phyloP scores from a whole-genome alignment of 1,284 basidiomycete species.

The Cryptococcus amylolentus region DNA sequence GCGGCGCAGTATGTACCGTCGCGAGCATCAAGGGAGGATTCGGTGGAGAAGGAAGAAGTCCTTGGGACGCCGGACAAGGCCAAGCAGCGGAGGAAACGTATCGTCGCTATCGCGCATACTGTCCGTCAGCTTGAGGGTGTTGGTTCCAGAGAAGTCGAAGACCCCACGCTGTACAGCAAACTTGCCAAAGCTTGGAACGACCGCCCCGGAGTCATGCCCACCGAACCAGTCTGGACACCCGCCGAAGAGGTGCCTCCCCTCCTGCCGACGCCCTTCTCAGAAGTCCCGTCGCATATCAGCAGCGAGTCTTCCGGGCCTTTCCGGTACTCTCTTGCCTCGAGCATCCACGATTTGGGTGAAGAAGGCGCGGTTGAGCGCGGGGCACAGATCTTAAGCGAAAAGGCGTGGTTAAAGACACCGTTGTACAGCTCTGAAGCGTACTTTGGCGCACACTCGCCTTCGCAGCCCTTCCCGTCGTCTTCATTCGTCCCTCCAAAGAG shows the following conservation, averaged over 20 bases:
- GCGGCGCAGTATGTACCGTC: slow-evolving; percentile 30
- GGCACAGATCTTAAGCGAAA: slow-evolving; percentile 18
- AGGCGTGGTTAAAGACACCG: slow-evolving; percentile 24
- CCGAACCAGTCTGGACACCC: slow-evolving; percentile 12
- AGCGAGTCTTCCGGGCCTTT: slow-evolving; percentile 3
- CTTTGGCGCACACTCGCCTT: slow-evolving; percentile 9
- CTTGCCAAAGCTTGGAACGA: slow-evolving; percentile 32
- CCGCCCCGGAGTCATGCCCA: slow-evolving; percentile 13
- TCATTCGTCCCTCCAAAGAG: not conserved
- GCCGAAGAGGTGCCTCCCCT: not conserved
- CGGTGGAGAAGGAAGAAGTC: slow-evolving; percentile 3
- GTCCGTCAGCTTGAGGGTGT: slow-evolving; percentile 35
- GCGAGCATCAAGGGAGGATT: not conserved
- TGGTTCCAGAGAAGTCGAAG: slow-evolving; percentile 28
- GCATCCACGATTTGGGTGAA: slow-evolving; percentile 26
- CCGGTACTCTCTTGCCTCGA: slow-evolving; percentile 29
- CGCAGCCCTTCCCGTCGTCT: slow-evolving; percentile 4
- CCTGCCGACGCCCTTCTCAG: not conserved
- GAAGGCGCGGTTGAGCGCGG: slow-evolving; percentile 19
- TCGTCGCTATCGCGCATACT: slow-evolving; percentile 34
- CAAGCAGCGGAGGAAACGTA: slow-evolving; percentile 22
- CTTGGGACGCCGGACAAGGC: slow-evolving; percentile 20
- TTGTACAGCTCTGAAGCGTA: slow-evolving; percentile 1
- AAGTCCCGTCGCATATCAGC: not conserved
- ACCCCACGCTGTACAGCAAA: slow-evolving; percentile 26